Evolutionary conservation across 176 grass and related monocot genomes (phyloP).

Genomic region (Aegilops sharonensis): DNA sequence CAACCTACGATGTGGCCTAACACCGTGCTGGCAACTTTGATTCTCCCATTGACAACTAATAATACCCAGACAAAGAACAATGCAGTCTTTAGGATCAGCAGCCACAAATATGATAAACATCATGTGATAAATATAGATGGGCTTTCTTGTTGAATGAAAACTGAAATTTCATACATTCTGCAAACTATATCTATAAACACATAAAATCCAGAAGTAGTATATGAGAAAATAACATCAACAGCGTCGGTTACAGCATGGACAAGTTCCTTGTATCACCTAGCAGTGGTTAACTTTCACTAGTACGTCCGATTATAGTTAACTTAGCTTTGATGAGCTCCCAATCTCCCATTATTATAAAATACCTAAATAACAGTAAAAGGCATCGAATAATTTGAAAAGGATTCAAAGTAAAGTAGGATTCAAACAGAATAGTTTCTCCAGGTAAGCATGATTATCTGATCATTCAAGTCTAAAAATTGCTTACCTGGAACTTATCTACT

Average conservation of each 20-base stretch:
- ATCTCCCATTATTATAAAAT: neutral
- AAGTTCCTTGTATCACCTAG: neutral
- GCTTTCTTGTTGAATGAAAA: neutral
- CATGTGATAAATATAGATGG: neutral
- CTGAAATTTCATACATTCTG: neutral
- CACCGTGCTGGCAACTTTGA: neutral
- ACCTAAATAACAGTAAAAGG: neutral
- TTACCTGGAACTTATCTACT: slow-evolving; percentile 96
- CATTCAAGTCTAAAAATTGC: neutral
- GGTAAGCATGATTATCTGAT: neutral
- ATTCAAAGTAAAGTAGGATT: neutral
- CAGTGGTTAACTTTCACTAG: neutral
- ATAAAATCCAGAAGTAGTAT: neutral
- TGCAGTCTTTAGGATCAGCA: neutral
- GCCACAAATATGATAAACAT: neutral
- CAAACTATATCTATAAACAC: neutral
- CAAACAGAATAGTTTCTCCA: slow-evolving; percentile 4
- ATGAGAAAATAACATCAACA: neutral
- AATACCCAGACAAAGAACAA: neutral
- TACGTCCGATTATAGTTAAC: neutral
- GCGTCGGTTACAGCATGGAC: neutral
- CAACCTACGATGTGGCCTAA: neutral
- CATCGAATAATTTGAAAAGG: neutral
- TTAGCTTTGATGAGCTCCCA: neutral
- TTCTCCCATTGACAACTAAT: neutral